Conservation (phyloP, 495 filamentous ascomycete genomes). For the Alectoria sarmentosa region DNA sequence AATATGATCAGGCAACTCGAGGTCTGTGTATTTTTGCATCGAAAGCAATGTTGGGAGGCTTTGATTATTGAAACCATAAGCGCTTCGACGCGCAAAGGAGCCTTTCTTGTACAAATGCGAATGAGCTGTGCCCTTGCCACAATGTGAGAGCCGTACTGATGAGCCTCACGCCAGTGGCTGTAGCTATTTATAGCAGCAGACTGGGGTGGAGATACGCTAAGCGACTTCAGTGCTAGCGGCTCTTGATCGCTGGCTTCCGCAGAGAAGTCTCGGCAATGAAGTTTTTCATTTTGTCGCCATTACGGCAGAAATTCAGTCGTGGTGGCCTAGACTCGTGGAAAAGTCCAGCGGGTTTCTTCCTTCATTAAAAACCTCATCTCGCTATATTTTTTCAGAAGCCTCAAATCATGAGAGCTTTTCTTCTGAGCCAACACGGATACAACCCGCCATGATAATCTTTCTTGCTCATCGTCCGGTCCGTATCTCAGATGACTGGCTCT, state of each 20-base stretch:
- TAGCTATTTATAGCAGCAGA: not conserved
- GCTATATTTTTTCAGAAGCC: too few species aligned
- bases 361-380: too few species aligned
- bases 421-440: too few species aligned
- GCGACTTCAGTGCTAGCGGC: not conserved
- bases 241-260: too few species aligned
- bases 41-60: not conserved
- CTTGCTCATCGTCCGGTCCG: too few species aligned
- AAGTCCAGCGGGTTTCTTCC: too few species aligned
- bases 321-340: too few species aligned
- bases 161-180: not conserved
- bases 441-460: too few species aligned
- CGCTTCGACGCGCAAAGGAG: not conserved
- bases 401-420: too few species aligned
- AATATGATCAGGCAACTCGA: not conserved
- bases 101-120: not conserved
- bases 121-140: not conserved
- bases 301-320: too few species aligned
- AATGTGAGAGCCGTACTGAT: not conserved
- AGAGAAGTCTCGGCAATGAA: too few species aligned
- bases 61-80: not conserved
- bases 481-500: too few species aligned
- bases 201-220: not conserved
- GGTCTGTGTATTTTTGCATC: not conserved
- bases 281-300: not conserved